Percentiles rank a stretch among this genome's conserved stretches.
phyloP scores from a whole-genome alignment of 176 grass and related monocot species.

The Rhynchospora pubera region DNA sequence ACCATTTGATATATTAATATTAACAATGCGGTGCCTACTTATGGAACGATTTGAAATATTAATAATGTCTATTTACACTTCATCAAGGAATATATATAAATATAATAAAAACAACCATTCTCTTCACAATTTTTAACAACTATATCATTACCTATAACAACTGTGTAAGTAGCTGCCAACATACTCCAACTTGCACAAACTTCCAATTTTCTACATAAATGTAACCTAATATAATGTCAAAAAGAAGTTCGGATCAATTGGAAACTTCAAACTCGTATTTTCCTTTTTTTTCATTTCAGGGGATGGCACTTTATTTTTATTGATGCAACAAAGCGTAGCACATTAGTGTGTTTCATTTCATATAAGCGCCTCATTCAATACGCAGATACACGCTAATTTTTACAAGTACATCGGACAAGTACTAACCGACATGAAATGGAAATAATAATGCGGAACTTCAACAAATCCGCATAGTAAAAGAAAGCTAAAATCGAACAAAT shows the following conservation, averaged over 20 bases:
- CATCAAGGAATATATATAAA: too few relatives aligned
- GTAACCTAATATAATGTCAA: background rate
- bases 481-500: background rate
- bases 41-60: too few relatives aligned
- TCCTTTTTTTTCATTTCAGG: background rate
- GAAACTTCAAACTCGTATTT: background rate
- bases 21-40: too few relatives aligned
- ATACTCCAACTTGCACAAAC: background rate
- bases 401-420: background rate
- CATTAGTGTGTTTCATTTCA: background rate
- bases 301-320: background rate
- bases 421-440: background rate
- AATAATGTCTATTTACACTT: too few relatives aligned
- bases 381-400: background rate
- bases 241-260: background rate
- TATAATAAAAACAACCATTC: too few relatives aligned
- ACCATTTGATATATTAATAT: too few relatives aligned
- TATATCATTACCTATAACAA: background rate
- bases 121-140: too few relatives aligned
- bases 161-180: background rate
- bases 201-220: background rate
- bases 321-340: background rate
- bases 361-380: background rate
- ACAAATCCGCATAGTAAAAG: background rate
- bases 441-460: background rate